These are phyloP conservation scores for Ceratobasidium sp. DNA, from an alignment of 1,284 basidiomycete genomes.

Conservation along the genomic window DNA sequence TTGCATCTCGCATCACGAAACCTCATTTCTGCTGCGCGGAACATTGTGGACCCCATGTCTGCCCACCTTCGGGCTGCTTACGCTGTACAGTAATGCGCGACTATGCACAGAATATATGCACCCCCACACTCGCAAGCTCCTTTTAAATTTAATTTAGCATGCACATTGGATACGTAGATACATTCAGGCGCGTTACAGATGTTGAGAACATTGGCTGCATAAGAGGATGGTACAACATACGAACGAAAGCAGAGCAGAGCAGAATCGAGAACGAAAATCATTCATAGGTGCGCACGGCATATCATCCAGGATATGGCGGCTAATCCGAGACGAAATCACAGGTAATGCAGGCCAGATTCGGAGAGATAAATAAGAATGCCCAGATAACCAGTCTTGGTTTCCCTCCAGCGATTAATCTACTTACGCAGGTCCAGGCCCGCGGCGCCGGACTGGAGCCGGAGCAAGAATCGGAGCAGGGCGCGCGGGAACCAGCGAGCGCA, in stretches of 20 bases:
- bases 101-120: neutral
- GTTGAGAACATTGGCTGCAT: neutral
- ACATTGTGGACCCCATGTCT: slow-evolving; percentile 66
- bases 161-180: slow-evolving; percentile 12
- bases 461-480: slow-evolving; percentile 13
- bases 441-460: slow-evolving; percentile 16
- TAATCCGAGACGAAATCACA: slow-evolving; percentile 12
- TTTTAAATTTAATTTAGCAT: neutral
- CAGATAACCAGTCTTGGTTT: neutral
- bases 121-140: neutral
- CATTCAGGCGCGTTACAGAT: slow-evolving; percentile 5
- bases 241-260: slow-evolving; percentile 4
- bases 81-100: slow-evolving; percentile 11
- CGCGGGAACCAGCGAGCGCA: slow-evolving; percentile 8
- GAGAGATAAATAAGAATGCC: slow-evolving; percentile 11
- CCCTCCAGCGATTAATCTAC: neutral
- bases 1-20: slow-evolving; percentile 77
- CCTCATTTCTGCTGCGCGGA: slow-evolving; percentile 68
- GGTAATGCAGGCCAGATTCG: neutral
- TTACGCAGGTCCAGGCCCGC: neutral
- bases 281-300: slow-evolving; percentile 11
- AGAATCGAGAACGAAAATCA: slow-evolving; percentile 26
- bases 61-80: slow-evolving; percentile 58
- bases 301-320: slow-evolving; percentile 27
- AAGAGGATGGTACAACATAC: neutral